A percentile compares a stretch with the other conserved stretches of the same genome.
Evolutionary conservation across 2,329 filamentous ascomycete species (phyloP).

Genomic region (Arthrobotrys sphaeroides): DNA sequence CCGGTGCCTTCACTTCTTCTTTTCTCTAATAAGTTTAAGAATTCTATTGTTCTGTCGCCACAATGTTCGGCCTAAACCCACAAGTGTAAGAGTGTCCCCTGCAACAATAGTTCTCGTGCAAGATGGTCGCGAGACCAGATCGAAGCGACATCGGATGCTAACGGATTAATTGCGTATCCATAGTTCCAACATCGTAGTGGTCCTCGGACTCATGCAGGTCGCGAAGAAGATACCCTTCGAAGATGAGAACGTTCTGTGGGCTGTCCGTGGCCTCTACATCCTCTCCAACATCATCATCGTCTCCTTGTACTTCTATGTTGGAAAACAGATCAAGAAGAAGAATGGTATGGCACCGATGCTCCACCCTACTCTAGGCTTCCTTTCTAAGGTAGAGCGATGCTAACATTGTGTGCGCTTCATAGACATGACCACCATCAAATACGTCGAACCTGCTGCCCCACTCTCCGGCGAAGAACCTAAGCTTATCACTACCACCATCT

Average conservation of each 20-base stretch:
- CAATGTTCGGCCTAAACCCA: slow-evolving; percentile 51
- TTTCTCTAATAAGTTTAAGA: not conserved
- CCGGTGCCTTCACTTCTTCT: not conserved
- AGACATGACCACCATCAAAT: slow-evolving; percentile 98
- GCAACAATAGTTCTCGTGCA: not conserved
- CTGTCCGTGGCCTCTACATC: slow-evolving; percentile 72
- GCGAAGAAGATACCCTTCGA: slow-evolving; percentile 96
- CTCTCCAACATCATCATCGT: slow-evolving; percentile 84
- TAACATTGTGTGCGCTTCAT: slow-evolving; percentile 27
- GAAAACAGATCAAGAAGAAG: slow-evolving; percentile 89
- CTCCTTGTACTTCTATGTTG: slow-evolving; percentile 83
- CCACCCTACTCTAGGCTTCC: not conserved
- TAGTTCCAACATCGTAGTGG: slow-evolving; percentile 92
- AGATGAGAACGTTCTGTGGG: slow-evolving; percentile 75
- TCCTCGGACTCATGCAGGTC: slow-evolving; percentile 97
- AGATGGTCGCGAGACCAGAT: not conserved
- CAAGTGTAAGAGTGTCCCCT: slow-evolving; percentile 43
- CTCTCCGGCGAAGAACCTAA: slow-evolving; percentile 94
- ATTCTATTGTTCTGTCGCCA: slow-evolving; percentile 7
- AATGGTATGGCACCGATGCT: slow-evolving; percentile 74
- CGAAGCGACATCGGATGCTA: slow-evolving; percentile 5
- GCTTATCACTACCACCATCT: slow-evolving; percentile 93
- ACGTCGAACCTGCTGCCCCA: slow-evolving; percentile 94
- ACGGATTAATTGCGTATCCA: slow-evolving; percentile 11
- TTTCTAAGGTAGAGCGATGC: not conserved